These are phyloP conservation scores for Pythium biforme DNA, from an alignment of 352 stramenopile species.

Conservation along the genomic window DNA sequence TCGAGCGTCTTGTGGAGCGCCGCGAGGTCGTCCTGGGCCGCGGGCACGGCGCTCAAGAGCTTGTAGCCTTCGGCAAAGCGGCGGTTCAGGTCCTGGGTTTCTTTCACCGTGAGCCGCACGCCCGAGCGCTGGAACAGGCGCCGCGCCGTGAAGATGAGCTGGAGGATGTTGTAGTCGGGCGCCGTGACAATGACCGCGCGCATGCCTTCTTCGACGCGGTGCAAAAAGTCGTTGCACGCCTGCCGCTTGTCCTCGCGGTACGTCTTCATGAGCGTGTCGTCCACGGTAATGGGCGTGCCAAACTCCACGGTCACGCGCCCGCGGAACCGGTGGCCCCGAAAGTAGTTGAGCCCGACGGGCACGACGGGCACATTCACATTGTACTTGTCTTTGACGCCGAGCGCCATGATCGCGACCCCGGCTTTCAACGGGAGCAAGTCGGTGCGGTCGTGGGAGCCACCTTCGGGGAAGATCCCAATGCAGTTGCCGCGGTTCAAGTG, in stretches of 20 bases:
- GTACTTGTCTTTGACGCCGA: slow-evolving; percentile 95
- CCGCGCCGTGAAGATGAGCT: slow-evolving; percentile 94
- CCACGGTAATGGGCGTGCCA: slow-evolving; percentile 88
- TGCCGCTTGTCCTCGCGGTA: slow-evolving; percentile 86
- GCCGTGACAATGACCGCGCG: slow-evolving; percentile 95
- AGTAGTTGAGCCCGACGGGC: slow-evolving; percentile 98
- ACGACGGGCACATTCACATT: slow-evolving; percentile 96
- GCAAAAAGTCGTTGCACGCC: slow-evolving; percentile 82
- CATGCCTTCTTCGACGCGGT: slow-evolving; percentile 82
- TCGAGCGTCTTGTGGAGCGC: slow-evolving; percentile 75
- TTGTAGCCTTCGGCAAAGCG: slow-evolving; percentile 91
- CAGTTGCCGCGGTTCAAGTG: slow-evolving; percentile 88
- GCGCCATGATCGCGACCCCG: slow-evolving; percentile 97
- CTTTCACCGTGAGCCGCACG: slow-evolving; percentile 80
- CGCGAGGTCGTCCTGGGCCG: slow-evolving; percentile 58
- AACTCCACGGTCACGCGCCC: slow-evolving; percentile 97
- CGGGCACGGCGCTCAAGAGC: slow-evolving; percentile 66
- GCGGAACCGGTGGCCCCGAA: slow-evolving; percentile 95
- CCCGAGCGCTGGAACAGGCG: slow-evolving; percentile 93
- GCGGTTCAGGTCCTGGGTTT: slow-evolving; percentile 91
- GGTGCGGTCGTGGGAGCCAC: slow-evolving; percentile 96
- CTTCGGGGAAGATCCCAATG: slow-evolving; percentile 98
- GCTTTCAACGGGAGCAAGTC: slow-evolving; percentile 97
- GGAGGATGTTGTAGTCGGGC: slow-evolving; percentile 96
- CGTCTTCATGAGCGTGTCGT: slow-evolving; percentile 81